Evolutionary conservation across 495 filamentous ascomycete genomes (phyloP), one percentile per base, ranked within the genome.

Genomic region (Beverwykella pulmonaria): DNA sequence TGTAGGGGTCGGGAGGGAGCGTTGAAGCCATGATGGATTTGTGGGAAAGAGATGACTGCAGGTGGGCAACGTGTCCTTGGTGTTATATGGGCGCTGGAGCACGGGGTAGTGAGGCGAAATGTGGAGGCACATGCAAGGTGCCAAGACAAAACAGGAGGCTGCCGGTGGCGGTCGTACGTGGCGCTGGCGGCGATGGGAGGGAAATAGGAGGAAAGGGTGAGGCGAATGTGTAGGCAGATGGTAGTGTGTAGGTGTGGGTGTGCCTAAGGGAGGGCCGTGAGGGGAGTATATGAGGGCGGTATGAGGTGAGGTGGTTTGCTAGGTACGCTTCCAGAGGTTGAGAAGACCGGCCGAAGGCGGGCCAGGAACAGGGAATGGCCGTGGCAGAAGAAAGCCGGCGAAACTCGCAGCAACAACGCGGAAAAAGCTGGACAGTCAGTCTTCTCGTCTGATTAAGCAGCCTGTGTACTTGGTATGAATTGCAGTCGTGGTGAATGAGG

Each of bases 1-100:
- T 85, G 83, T 98, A 98, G 27, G 92, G 93, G 77, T 97, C 90
- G 59, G 86, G 83, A 57, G 90, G 88, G 61, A 89, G 80, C 50
- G 81, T 68, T 9, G 78, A 79, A 56, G 78, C 84, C 89, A 92
- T 93, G 79, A 59, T 80, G 17, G 22, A 26, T 56, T 39, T 26
- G 54, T 48, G 39, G 19, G 55, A 46, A 41, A 23, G 55, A 50
- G 39, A 44, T n/a, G 39, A 30, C 19, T 46, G 41, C 25, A 53
- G 32, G 23, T 32, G 59, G 49, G 59, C 2, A 23, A 46, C 26
- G 67, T 56, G 50, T 17, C 29, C 36, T 49, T 22, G 22, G 44
- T 52, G 47, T 59, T 65, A 65, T 69, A 69, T 39, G 55, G 39
- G 36, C 34, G 20, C 23, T 6, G 56, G 41, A 27, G 20, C 53